A percentile compares a stretch with the other conserved stretches of the same genome.
phyloP scores from a whole-genome alignment of 106 monocot species.

The Acanthochlamys bracteata region DNA sequence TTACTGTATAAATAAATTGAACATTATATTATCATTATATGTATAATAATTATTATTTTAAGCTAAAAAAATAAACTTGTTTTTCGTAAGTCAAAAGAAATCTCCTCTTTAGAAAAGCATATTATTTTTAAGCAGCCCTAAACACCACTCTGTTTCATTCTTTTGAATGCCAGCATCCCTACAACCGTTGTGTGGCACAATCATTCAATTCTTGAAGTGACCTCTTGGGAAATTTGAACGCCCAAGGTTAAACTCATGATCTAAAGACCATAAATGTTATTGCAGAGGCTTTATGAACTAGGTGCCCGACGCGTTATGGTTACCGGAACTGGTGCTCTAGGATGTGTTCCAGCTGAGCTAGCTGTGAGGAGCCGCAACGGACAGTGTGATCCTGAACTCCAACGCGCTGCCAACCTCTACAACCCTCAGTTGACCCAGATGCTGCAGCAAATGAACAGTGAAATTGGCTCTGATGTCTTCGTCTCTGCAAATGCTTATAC shows the following conservation, averaged over 20 bases:
- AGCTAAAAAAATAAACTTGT: too few species aligned
- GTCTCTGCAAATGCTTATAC: slow-evolving; percentile 30
- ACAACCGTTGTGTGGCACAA: too few species aligned
- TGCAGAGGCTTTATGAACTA: slow-evolving; percentile 42
- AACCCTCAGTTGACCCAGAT: slow-evolving; percentile 43
- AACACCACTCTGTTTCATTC: too few species aligned
- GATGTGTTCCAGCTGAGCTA: slow-evolving; percentile 42
- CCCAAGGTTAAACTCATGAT: background rate
- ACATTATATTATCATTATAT: too few species aligned
- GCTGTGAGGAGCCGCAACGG: slow-evolving; percentile 35
- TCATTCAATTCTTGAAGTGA: too few species aligned
- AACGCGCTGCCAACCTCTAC: slow-evolving; percentile 30
- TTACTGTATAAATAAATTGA: too few species aligned
- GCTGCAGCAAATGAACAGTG: slow-evolving; percentile 30
- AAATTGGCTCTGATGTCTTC: slow-evolving; percentile 39
- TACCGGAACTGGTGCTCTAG: slow-evolving; percentile 49
- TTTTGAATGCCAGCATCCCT: too few species aligned
- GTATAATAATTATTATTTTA: too few species aligned
- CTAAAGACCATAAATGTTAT: background rate
- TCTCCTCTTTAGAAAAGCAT: too few species aligned
- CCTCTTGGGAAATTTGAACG: background rate
- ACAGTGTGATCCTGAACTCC: slow-evolving; percentile 36
- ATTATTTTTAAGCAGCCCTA: too few species aligned
- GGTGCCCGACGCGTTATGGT: slow-evolving; percentile 50
- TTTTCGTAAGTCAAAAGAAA: too few species aligned